These are phyloP conservation scores for Talaromyces ruber DNA, from an alignment of 495 filamentous ascomycete genomes.

Conservation along the genomic window DNA sequence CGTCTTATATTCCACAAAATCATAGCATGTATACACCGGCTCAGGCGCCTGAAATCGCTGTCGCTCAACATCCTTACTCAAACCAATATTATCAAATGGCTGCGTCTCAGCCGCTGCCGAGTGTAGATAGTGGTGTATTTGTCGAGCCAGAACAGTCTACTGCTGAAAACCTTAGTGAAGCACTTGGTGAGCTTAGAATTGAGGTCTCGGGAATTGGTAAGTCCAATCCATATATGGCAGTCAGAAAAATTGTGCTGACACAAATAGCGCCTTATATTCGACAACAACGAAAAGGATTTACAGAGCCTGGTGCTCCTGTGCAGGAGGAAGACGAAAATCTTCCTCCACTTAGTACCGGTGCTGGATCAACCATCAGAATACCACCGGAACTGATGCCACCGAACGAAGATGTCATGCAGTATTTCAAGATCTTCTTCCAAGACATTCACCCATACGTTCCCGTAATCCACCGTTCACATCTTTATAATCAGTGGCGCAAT, in stretches of 20 bases:
- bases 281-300: conserved; percentile 56
- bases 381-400: conserved; percentile 91
- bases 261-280: conserved; percentile 67
- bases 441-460: conserved; percentile 96
- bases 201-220: conserved; percentile 82
- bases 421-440: conserved; percentile 88
- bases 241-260: not conserved
- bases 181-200: conserved; percentile 78
- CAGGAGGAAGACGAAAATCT: conserved; percentile 73
- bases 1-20: conserved; percentile 42
- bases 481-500: conserved; percentile 89
- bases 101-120: conserved; percentile 40
- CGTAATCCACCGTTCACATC: conserved; percentile 71
- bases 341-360: conserved; percentile 55
- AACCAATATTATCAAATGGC: conserved; percentile 41
- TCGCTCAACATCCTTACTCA: conserved; percentile 36
- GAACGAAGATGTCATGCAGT: conserved; percentile 71
- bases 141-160: conserved; percentile 55
- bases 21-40: conserved; percentile 68
- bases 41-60: conserved; percentile 49
- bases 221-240: conserved; percentile 15
- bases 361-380: conserved; percentile 74
- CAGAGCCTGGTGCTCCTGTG: conserved; percentile 62
- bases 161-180: conserved; percentile 65
- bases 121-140: conserved; percentile 25